Evolutionary conservation across 2,329 filamentous ascomycete genomes (phyloP).

Genomic region (Claviceps cyperi): DNA sequence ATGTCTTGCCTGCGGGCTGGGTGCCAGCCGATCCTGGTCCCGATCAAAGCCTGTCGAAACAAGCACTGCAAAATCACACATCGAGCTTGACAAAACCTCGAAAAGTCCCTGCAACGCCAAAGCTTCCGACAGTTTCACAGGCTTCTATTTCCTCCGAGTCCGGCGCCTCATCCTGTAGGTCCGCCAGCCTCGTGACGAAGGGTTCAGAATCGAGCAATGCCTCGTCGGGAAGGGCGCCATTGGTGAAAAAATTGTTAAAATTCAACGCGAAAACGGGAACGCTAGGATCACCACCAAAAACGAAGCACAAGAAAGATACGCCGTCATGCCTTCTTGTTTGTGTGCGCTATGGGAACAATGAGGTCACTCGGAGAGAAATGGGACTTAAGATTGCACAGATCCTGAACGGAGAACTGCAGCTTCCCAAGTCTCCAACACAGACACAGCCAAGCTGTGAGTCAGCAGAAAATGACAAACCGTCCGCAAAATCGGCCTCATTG

Average conservation of each 20-base stretch:
- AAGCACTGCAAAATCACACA: neutral
- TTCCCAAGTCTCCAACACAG: constrained; percentile 12
- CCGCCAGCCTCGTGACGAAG: neutral
- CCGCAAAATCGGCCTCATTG: constrained; percentile 8
- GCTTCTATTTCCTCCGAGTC: neutral
- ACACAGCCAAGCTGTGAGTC: neutral
- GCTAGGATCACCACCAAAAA: constrained; percentile 44
- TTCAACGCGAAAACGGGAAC: constrained; percentile 48
- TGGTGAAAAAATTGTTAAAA: constrained; percentile 30
- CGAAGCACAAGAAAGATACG: constrained; percentile 24
- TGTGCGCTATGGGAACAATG: constrained; percentile 44
- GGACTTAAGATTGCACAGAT: constrained; percentile 52
- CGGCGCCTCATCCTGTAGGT: neutral
- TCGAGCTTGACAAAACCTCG: neutral
- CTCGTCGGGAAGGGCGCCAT: constrained; percentile 11
- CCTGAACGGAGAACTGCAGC: constrained; percentile 22
- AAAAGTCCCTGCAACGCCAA: neutral
- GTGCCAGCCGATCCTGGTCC: neutral
- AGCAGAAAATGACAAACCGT: neutral
- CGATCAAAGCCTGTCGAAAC: neutral
- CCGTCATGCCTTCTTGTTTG: constrained; percentile 30
- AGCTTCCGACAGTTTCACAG: neutral
- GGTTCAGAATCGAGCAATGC: constrained; percentile 1
- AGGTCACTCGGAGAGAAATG: constrained; percentile 28
- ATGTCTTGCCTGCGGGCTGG: neutral